Evolutionary conservation across 257 asterid species (phyloP).

Genomic region (Salvia hispanica): DNA sequence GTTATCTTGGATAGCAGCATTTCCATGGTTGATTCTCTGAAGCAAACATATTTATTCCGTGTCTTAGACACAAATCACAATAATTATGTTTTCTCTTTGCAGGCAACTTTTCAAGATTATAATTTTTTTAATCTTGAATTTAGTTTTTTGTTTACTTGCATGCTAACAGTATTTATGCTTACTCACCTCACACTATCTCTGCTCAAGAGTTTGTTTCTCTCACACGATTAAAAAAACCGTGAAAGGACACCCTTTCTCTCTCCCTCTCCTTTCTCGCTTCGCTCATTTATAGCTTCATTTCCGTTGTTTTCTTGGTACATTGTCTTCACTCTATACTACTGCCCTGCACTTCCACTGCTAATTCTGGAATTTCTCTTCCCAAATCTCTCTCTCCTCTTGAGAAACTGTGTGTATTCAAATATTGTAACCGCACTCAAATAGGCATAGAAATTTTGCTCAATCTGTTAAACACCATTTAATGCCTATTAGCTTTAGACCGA

Average conservation of each 20-base stretch:
- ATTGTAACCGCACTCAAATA: constrained; percentile 35
- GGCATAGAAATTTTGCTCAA: constrained; percentile 20
- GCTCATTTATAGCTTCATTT: constrained; percentile 31
- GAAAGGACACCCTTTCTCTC: constrained; percentile 2
- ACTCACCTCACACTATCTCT: constrained; percentile 44
- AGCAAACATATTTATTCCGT: constrained; percentile 27
- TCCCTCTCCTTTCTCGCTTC: constrained; percentile 22
- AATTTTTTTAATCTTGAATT: constrained; percentile 23
- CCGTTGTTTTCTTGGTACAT: constrained; percentile 28
- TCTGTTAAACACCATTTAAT: constrained; percentile 27
- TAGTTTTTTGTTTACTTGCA: constrained; percentile 28
- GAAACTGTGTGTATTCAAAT: constrained; percentile 19
- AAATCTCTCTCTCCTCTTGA: constrained; percentile 14
- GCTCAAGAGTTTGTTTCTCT: constrained; percentile 34
- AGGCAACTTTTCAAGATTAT: constrained; percentile 1
- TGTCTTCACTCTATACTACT: constrained; percentile 26
- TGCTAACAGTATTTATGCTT: constrained; percentile 42
- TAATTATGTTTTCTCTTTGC: background rate
- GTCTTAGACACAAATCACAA: constrained; percentile 18
- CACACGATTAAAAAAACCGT: background rate
- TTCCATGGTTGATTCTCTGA: constrained; percentile 24
- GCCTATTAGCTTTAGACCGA: constrained; percentile 37
- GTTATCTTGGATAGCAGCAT: constrained; percentile 6
- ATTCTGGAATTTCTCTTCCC: constrained; percentile 30
- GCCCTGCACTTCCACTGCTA: constrained; percentile 8